Evolutionary conservation across 495 filamentous ascomycete genomes (phyloP).

Genomic region (Aspergillus sclerotiicarbonarius): DNA sequence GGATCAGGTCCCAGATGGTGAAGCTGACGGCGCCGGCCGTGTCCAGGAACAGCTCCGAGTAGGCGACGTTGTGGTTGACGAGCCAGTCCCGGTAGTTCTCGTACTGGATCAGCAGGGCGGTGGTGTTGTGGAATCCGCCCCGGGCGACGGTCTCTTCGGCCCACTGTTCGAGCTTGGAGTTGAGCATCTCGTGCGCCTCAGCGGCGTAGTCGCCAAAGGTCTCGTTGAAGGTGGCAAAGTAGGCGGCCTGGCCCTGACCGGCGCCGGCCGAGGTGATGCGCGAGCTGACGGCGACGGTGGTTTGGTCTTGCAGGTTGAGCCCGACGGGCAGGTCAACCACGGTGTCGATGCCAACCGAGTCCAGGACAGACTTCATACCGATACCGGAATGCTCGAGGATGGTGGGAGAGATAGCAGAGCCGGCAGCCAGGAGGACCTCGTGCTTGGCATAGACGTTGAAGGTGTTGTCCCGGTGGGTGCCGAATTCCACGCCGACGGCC

Average conservation of each 20-base stretch:
- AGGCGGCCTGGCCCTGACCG: constrained; percentile 29
- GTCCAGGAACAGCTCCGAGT: constrained; percentile 29
- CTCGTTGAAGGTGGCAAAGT: constrained; percentile 29
- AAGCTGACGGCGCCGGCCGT: constrained; percentile 37
- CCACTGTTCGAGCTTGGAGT: constrained; percentile 28
- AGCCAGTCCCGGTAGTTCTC: constrained; percentile 32
- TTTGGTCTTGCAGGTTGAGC: constrained; percentile 46
- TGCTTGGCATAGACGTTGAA: constrained; percentile 35
- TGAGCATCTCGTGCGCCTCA: constrained; percentile 15
- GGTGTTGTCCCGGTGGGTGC: constrained; percentile 23
- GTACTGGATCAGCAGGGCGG: constrained; percentile 25
- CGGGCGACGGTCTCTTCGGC: constrained; percentile 23
- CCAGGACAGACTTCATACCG: constrained; percentile 34
- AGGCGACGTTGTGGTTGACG: constrained; percentile 25
- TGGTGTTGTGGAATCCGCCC: constrained; percentile 29
- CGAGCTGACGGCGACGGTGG: constrained; percentile 24
- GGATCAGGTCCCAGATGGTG: constrained; percentile 40
- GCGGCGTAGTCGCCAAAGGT: constrained; percentile 22
- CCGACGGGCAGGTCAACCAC: constrained; percentile 53
- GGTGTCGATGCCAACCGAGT: constrained; percentile 47
- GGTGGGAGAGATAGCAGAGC: constrained; percentile 53
- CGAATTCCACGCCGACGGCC: constrained; percentile 37
- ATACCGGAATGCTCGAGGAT: constrained; percentile 49
- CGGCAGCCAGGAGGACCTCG: constrained; percentile 56
- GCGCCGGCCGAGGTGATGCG: constrained; percentile 2